Percentiles rank a stretch among this genome's conserved stretches.
These are phyloP conservation scores for Dorcoceras hygrometricum DNA, from an alignment of 257 asterid genomes.

Conservation along the genomic window DNA sequence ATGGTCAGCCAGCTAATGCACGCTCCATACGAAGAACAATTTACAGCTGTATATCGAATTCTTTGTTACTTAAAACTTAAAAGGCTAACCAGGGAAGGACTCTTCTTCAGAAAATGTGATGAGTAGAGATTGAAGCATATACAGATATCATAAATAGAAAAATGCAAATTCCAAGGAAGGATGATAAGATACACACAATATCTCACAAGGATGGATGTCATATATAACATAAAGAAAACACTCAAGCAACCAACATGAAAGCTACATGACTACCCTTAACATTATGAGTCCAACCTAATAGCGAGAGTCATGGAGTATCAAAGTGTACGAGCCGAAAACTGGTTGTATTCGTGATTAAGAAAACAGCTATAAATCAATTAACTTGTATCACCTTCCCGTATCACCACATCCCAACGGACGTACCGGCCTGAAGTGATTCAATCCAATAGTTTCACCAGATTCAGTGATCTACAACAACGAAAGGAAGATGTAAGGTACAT, in stretches of 20 bases:
- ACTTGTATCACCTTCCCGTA: conserved; percentile 74
- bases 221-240: neutral
- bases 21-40: neutral
- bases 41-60: neutral
- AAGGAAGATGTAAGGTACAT: conserved; percentile 23
- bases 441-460: conserved; percentile 69
- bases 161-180: neutral
- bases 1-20: neutral
- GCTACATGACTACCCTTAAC: neutral
- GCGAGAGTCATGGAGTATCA: neutral
- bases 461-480: conserved; percentile 52
- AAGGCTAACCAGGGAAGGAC: neutral
- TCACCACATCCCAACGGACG: conserved; percentile 99
- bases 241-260: neutral
- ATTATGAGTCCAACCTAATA: neutral
- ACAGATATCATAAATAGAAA: neutral
- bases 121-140: no score
- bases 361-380: conserved; percentile 8
- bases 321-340: neutral
- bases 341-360: conserved; percentile 5
- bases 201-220: neutral
- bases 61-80: neutral
- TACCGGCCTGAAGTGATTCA: conserved; percentile 83
- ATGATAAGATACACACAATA: neutral
- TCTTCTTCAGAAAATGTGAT: no score